These are phyloP conservation scores for Tephrocybe sp. DNA, from an alignment of 768 basidiomycete species.

Conservation along the genomic window DNA sequence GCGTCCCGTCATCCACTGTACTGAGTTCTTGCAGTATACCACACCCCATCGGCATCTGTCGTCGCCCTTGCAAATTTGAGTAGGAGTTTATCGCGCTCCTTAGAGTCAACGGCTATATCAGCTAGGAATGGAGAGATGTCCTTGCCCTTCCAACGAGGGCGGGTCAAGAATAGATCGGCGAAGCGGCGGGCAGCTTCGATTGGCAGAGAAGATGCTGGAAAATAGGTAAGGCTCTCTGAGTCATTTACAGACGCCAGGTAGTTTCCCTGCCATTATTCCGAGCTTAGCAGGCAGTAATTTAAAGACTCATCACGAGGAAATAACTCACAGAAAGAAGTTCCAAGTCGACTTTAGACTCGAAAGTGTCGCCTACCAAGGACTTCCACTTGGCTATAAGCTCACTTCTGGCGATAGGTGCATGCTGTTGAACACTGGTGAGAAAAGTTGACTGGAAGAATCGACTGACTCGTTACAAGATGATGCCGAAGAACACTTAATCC, in stretches of 20 bases:
- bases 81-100: conserved; percentile 84
- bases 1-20: conserved; percentile 42
- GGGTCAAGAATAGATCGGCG: conserved; percentile 81
- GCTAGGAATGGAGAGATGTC: conserved; percentile 81
- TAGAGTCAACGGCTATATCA: conserved; percentile 79
- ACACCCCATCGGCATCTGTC: conserved; percentile 63
- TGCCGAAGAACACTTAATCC: conserved; percentile 72
- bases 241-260: conserved; percentile 51
- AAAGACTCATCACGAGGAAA: not conserved
- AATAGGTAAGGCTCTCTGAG: conserved; percentile 55
- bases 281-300: not conserved
- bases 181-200: conserved; percentile 79
- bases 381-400: conserved; percentile 71
- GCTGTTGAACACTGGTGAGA: conserved; percentile 33
- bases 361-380: conserved; percentile 72
- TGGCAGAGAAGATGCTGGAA: conserved; percentile 73
- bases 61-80: conserved; percentile 82
- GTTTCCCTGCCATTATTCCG: conserved; percentile 56
- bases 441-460: not conserved
- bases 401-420: conserved; percentile 53
- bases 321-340: conserved; percentile 62
- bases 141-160: conserved; percentile 69
- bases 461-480: conserved; percentile 42
- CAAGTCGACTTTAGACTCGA: conserved; percentile 59
- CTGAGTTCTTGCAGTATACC: conserved; percentile 72